Evolutionary conservation across 2,329 filamentous ascomycete genomes (phyloP), one percentile per base, ranked within the genome.

Genomic region (Knoxdaviesia proteae): DNA sequence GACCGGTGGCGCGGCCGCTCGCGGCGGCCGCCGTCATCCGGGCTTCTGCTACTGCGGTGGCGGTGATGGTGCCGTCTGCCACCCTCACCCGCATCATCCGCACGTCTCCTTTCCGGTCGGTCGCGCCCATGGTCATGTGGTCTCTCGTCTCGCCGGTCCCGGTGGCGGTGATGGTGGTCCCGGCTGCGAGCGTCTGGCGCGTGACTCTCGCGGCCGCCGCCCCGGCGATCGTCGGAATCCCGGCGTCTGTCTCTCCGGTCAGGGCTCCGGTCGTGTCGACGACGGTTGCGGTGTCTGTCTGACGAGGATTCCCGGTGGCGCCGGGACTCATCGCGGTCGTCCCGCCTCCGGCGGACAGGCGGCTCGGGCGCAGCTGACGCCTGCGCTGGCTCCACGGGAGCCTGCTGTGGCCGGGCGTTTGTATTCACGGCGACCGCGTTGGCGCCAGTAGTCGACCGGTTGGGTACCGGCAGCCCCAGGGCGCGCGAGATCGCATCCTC

Each of bases 401-500:
- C 20, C 20, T 20, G 20, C 20, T 20, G 20, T 20, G 20, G 20
- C 20, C 20, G 20, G 20, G 20, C 20, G 3, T 20, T 20, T 20
- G 20, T 3, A 20, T 41, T 44, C 2, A 80, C 69, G 36, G 75
- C 78, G 7, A 93, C 58, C 0, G 81, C 72, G 56, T 90, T 92
- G 3, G 70, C 68, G 4, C 68, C 71, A 1, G 69, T 71, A 1
- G 64, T 63, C 40, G 73, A 69, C 42, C 73, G 67, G 6, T 67
- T 61, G 1, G 78, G 71, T 2, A 80, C 68, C 0, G 84, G 84
- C 32, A 94, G 62, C 0, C 90, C 90, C 43, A 98, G 63, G 0
- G 87, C 87, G 38, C 67, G 69, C 3, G 84, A 77, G 56, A 96
- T 78, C 1, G 87, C 90, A 57, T 94, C 88, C 55, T 94, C 83